A percentile compares a stretch with the other conserved stretches of the same genome.
Conservation (phyloP, 371 early-diverging fungal genomes). For the Synchytrium microbalum region DNA sequence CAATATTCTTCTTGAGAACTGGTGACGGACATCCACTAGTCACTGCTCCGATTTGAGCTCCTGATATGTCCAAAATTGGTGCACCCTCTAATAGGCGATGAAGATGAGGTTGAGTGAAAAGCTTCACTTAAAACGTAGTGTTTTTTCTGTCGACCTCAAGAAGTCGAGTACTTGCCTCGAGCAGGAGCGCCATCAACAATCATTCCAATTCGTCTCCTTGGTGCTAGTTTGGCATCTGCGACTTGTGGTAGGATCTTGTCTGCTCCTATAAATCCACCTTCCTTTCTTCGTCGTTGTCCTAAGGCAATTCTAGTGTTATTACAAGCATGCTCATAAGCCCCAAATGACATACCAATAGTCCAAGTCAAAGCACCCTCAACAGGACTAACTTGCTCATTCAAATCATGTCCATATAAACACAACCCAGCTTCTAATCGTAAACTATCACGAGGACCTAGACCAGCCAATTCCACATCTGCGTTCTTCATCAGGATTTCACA, state of each 20-base stretch:
- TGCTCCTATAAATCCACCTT: slow-evolving; percentile 93
- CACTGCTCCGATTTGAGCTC: slow-evolving; percentile 53
- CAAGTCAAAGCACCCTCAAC: slow-evolving; percentile 90
- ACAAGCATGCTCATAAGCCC: background rate
- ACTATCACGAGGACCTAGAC: slow-evolving; percentile 91
- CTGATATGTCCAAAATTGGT: background rate
- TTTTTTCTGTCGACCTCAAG: slow-evolving; percentile 67
- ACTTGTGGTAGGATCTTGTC: slow-evolving; percentile 78
- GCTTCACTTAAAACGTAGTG: slow-evolving; percentile 8
- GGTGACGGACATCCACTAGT: slow-evolving; percentile 95
- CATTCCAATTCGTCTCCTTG: slow-evolving; percentile 81
- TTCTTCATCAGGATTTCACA: slow-evolving; percentile 61
- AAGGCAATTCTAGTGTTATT: background rate
- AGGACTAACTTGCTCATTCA: slow-evolving; percentile 86
- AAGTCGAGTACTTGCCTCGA: slow-evolving; percentile 41
- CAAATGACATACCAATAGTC: slow-evolving; percentile 72
- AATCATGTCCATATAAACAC: slow-evolving; percentile 93
- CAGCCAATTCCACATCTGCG: slow-evolving; percentile 82
- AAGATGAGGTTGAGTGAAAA: background rate
- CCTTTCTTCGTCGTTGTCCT: slow-evolving; percentile 76
- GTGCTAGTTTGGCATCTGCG: slow-evolving; percentile 58
- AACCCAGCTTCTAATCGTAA: slow-evolving; percentile 94
- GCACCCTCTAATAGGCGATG: background rate
- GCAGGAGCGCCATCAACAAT: slow-evolving; percentile 94
- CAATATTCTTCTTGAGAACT: slow-evolving; percentile 87